Conservation (phyloP, 352 stramenopile genomes). For the Hyaloperonospora arabidopsidis region DNA sequence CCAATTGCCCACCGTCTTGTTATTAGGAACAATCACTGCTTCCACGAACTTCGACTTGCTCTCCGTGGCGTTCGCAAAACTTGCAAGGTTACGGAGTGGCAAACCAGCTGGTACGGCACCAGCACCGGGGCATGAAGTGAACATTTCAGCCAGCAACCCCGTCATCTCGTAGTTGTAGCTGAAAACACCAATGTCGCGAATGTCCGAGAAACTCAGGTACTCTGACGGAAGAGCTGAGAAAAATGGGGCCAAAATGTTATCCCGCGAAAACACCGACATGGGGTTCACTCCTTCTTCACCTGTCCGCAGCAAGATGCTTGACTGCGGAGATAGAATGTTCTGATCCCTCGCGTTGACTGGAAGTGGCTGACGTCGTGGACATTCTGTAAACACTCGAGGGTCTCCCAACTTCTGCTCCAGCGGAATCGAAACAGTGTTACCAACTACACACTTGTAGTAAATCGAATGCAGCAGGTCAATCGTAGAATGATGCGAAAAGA, state of each 20-base stretch:
- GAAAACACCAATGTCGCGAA: constrained; percentile 59
- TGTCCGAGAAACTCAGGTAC: constrained; percentile 66
- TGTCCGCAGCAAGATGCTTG: constrained; percentile 39
- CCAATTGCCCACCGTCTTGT: constrained; percentile 33
- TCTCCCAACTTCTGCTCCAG: constrained; percentile 52
- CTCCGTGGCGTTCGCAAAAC: constrained; percentile 7
- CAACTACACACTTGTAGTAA: constrained; percentile 75
- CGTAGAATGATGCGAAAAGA: constrained; percentile 81
- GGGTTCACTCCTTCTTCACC: constrained; percentile 35
- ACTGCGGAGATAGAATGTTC: constrained; percentile 56
- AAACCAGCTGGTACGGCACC: constrained; percentile 15
- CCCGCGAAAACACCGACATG: constrained; percentile 44
- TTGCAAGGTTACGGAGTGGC: constrained; percentile 27
- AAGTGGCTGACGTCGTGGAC: constrained; percentile 36
- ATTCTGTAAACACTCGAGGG: constrained; percentile 53
- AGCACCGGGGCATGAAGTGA: constrained; percentile 55
- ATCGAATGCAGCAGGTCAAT: constrained; percentile 82
- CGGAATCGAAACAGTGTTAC: constrained; percentile 45
- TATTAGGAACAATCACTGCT: constrained; percentile 52
- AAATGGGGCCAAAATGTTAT: constrained; percentile 45
- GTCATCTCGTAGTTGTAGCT: constrained; percentile 86
- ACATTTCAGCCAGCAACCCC: constrained; percentile 64
- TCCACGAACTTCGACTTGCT: constrained; percentile 36
- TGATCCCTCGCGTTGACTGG: constrained; percentile 27
- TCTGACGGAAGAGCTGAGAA: constrained; percentile 49